Evolutionary conservation across 805 yeast species (phyloP), one percentile per base, ranked within the genome.

Genomic region (Candida pseudoglaebosa): DNA sequence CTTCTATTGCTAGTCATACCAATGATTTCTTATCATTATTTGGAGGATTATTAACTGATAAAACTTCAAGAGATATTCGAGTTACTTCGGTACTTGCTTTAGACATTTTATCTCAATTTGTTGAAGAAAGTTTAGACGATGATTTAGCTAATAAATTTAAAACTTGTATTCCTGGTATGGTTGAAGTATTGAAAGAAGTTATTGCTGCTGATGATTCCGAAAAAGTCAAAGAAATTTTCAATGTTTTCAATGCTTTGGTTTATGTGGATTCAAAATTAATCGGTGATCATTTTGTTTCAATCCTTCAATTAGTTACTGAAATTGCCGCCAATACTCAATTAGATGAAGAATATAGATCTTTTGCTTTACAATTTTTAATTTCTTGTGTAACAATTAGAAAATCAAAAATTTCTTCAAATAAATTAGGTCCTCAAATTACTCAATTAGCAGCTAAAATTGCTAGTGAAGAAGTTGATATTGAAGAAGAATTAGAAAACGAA

Each of bases 41-140:
- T 57, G 59, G 80, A 22, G 68, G 69, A 37, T 84, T 95, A 41
- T 73, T 90, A 52, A 64, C 64, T 40, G 79, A 77, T 51, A 81
- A 77, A 47, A 48, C 65, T 26, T 80, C 91, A 17, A 69, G 75
- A 43, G 87, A 82, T 41, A 81, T 87, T 39, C 84, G 95, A 61
- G 82, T 88, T 33, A 80, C 87, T 50, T 77, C 96, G 26, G 85
- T 89, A 24, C 77, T 82, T 50, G 91, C 91, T 22, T 71, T 93
- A 53, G 90, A 82, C 46, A 73, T 73, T 38, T 80, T 88, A 42
- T 75, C 90, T 24, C 73, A 75, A 40, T 73, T 76, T 45, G 72
- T 84, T 38, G 93, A 85, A 57, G 82, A 78, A 50, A 78, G 66
- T 36, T 71, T 67, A 29, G 63, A 70, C 39, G 56, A 62, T 15